phyloP scores from a whole-genome alignment of 225 moss, liverwort and hornwort species.

The Straminergon stramineum region DNA sequence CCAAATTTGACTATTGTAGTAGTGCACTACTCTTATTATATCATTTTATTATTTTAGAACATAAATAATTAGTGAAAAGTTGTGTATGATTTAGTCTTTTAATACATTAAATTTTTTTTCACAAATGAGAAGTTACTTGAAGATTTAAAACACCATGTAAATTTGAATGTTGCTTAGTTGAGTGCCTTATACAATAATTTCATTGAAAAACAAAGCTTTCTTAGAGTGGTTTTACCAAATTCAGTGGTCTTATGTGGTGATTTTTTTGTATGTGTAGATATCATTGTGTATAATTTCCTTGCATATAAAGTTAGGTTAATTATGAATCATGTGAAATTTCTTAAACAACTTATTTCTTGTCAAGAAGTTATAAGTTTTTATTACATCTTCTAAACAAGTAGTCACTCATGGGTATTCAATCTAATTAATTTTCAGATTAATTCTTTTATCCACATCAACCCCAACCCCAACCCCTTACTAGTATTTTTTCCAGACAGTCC shows the following conservation, averaged over 20 bases:
- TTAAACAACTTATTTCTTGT: background rate
- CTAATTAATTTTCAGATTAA: too few species aligned
- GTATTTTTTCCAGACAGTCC: too few species aligned
- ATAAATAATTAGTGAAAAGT: background rate
- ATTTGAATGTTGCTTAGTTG: background rate
- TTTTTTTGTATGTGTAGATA: background rate
- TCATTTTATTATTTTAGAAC: background rate
- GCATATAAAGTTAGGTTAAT: background rate
- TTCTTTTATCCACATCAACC: too few species aligned
- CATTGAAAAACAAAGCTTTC: too few species aligned
- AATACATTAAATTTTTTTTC: background rate
- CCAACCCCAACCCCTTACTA: too few species aligned
- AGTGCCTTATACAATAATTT: too few species aligned
- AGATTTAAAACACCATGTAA: background rate
- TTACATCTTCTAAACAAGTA: too few species aligned
- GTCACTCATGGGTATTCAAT: too few species aligned
- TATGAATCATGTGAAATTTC: background rate
- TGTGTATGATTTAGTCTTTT: background rate
- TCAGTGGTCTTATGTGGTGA: too few species aligned
- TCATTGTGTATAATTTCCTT: background rate
- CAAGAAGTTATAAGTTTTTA: background rate
- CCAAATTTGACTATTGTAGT: background rate
- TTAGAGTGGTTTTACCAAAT: too few species aligned
- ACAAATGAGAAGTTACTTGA: background rate
- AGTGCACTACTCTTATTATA: background rate